Base-by-base conservation (phyloP, 768 basidiomycete genomes). In the Porphyrellus cyaneotinctus region DNA sequence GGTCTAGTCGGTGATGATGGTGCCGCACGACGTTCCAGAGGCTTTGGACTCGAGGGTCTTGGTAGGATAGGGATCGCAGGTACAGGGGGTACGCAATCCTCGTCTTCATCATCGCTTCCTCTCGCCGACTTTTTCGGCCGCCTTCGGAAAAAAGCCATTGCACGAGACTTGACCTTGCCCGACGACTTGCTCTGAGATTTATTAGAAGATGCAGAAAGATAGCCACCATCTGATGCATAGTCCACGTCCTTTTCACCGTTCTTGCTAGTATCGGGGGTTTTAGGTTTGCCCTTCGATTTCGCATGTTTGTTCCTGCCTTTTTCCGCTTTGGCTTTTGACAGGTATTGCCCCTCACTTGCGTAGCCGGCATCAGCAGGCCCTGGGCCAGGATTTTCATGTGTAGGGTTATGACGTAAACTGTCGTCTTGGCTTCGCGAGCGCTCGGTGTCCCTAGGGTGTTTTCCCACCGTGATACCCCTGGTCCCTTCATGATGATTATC, bases 91-190 rank as follows among this genome's bases (percentile, higher is more conserved):
- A 69, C 54, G 8, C 15, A 31, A 17, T 61, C 59, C 14, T 68
- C 67, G 5, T 67, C 67, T 18, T 69, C 67, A n/a, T 69, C 65
- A 31, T 69, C 68, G 37, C 68, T 69, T 38, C 36, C 57, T 38
- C 47, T 57, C 18, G 32, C 49, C 7, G 49, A n/a, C 35, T 64
- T 70, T 52, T 65, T 71, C 12, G 57, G 35, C n/a, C 65, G 61
- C 28, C 69, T 65, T 38, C 69, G 61, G 52, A 69, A 69, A 58
- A 69, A 69, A 18, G 68, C 61, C 58, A 69, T 65, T 38, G 68
- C 67, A 47, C 69, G 67, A 24, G 68, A 63, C 51, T 61, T 69
- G 11, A 64, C 58, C 20, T 53, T 69, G 43, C 63, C 41, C 9
- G 66, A 36, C 1, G 68, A 65, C 45, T 69, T 68, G 41, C 60